Conservation (phyloP, 768 basidiomycete species). For the Trametes gibbosa region DNA sequence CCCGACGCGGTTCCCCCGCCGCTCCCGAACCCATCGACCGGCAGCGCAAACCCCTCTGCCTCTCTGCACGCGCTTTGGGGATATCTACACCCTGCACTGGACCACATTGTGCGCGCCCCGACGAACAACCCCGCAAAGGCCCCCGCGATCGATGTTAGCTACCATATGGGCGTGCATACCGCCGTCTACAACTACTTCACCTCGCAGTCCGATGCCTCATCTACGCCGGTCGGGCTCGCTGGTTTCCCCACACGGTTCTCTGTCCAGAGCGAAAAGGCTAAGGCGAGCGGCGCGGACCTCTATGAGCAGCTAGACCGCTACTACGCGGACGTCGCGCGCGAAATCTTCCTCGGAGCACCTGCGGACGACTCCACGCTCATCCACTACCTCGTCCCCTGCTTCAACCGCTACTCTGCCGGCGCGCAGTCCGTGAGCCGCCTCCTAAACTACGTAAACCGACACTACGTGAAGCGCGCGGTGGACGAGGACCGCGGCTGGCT, state of each 20-base stretch:
- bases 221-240: conserved; percentile 22
- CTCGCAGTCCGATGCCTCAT: conserved; percentile 39
- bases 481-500: conserved; percentile 83
- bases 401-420: conserved; percentile 67
- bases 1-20: conserved; percentile 8
- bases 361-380: conserved; percentile 65
- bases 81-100: conserved; percentile 70
- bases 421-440: conserved; percentile 68
- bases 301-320: conserved; percentile 75
- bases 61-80: conserved; percentile 73
- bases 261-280: conserved; percentile 27
- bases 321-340: conserved; percentile 57
- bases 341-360: conserved; percentile 60
- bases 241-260: conserved; percentile 18
- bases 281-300: conserved; percentile 60
- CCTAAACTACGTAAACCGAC: conserved; percentile 68
- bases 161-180: conserved; percentile 77
- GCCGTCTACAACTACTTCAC: conserved; percentile 80
- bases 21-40: conserved; percentile 30
- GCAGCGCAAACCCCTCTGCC: conserved; percentile 69
- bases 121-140: conserved; percentile 58
- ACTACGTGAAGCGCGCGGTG: conserved; percentile 72
- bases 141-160: conserved; percentile 66
- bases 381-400: conserved; percentile 68
- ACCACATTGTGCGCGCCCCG: conserved; percentile 74